Evolutionary conservation across 2,329 filamentous ascomycete genomes (phyloP).

Genomic region (Rutstroemia sydowiana): DNA sequence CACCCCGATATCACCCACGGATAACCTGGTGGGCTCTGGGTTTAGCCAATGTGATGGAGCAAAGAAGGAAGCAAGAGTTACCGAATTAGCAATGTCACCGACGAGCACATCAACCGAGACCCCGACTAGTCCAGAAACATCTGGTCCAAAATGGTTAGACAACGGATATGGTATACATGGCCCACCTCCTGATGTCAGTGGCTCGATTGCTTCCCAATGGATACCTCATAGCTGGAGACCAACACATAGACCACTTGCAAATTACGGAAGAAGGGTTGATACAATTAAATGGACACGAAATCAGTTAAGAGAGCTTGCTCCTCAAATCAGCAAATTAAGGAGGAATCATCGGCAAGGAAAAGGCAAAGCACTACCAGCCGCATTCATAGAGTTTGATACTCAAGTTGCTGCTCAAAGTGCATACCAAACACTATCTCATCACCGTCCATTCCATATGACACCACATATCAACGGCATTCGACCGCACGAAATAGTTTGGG

Average conservation of each 20-base stretch:
- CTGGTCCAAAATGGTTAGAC: slow-evolving; percentile 7
- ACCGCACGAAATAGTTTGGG: slow-evolving; percentile 82
- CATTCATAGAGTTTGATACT: slow-evolving; percentile 83
- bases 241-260: slow-evolving; percentile 61
- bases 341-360: slow-evolving; percentile 58
- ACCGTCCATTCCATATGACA: slow-evolving; percentile 75
- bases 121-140: not conserved
- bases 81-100: slow-evolving; percentile 1
- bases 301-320: slow-evolving; percentile 68
- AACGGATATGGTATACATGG: slow-evolving; percentile 15
- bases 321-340: slow-evolving; percentile 63
- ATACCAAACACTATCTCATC: slow-evolving; percentile 79
- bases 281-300: slow-evolving; percentile 84
- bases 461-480: slow-evolving; percentile 78
- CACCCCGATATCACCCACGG: not conserved
- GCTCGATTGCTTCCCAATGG: slow-evolving; percentile 67
- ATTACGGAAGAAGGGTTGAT: slow-evolving; percentile 83
- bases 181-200: slow-evolving; percentile 33
- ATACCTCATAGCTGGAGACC: slow-evolving; percentile 67
- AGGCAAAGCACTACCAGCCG: slow-evolving; percentile 52
- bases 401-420: slow-evolving; percentile 81
- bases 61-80: slow-evolving; percentile 8
- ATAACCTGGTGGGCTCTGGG: not conserved
- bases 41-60: too few species aligned
- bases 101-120: not conserved